These are phyloP conservation scores for Pezicula carpinea DNA, from an alignment of 2,329 filamentous ascomycete genomes.

Conservation along the genomic window DNA sequence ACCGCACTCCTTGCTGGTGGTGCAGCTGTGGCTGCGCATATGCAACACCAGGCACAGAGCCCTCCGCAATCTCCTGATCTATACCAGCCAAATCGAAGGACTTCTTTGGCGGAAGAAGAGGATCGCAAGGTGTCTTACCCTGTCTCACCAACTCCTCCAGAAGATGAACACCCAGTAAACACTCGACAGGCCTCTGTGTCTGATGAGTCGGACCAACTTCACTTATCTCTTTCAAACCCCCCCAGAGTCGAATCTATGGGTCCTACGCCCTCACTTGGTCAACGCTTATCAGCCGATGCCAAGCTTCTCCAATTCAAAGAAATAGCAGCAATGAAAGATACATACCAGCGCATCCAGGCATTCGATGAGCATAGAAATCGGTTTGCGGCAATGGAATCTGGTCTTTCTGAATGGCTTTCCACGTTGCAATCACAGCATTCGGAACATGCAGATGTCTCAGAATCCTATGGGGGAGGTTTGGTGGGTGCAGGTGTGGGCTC, in stretches of 20 bases:
- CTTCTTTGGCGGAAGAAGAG: constrained; percentile 43
- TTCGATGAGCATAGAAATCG: constrained; percentile 69
- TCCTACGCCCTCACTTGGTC: neutral
- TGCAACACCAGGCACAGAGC: neutral
- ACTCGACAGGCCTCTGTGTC: constrained; percentile 17
- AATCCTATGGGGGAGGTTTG: constrained; percentile 12
- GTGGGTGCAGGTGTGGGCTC: constrained; percentile 10
- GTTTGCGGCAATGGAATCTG: constrained; percentile 69
- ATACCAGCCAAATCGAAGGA: constrained; percentile 14
- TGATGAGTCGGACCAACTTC: constrained; percentile 7
- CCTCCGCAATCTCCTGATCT: neutral
- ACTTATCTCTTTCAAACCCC: neutral
- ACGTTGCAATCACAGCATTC: constrained; percentile 41
- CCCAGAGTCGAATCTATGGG: neutral
- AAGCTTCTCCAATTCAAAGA: constrained; percentile 55
- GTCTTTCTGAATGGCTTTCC: constrained; percentile 57
- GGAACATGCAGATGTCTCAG: constrained; percentile 39
- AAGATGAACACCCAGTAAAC: constrained; percentile 34
- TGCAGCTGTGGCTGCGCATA: constrained; percentile 3
- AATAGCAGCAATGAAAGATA: constrained; percentile 64
- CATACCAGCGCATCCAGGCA: constrained; percentile 64
- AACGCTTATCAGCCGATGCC: neutral
- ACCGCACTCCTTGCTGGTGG: constrained; percentile 11
- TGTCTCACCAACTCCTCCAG: constrained; percentile 32
- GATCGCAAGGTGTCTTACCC: constrained; percentile 31